Evolutionary conservation across 208 protist genomes (phyloP), one percentile per base, ranked within the genome.

Genomic region (Herpetomonas muscarum): DNA sequence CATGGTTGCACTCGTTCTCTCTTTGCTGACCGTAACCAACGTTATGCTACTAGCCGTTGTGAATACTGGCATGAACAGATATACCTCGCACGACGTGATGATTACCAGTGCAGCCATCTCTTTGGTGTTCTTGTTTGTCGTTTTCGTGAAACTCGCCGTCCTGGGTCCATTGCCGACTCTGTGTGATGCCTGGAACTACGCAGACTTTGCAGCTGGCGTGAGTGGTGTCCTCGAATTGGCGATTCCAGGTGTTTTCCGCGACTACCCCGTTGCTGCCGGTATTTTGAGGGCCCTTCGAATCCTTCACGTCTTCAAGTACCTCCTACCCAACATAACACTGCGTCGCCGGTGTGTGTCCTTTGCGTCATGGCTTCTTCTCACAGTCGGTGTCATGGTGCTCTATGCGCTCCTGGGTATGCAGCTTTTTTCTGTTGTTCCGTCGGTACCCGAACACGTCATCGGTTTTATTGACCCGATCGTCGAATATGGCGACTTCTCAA

Each of bases 351-450:
- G 65, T 17, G 15, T 19, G 48, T 39, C 55, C 47, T 34, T 86
- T 19, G n/a, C 61, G 17, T 54, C 63, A 31, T 13, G 66, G n/a
- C 51, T 57, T 15, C 24, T 76, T 26, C 54, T 87, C 21, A 39
- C 61, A 28, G 31, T 30, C 0, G 36, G 61, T 1, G 45, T 66
- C 0, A 25, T 83, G 13, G 36, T 76, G 19, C 56, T 87, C 22
- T 92, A 83, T 62, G 65, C 79, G 0, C 24, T 82, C 26, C 7
- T 86, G 1, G 79, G 80, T 30, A 76, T 85, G 75, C 71, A 89
- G 44, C 50, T 87, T 0, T 89, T 89, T 59, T 49, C 59, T 32
- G 48, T 30, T n/a, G n/a, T n/a, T n/a, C n/a, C n/a, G n/a, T n/a
- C n/a, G n/a, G n/a, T n/a, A n/a, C n/a, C 45, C 32, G 28, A 22